Evolutionary conservation across 345 rosid species (phyloP).

Genomic region (Clarkia xantiana): DNA sequence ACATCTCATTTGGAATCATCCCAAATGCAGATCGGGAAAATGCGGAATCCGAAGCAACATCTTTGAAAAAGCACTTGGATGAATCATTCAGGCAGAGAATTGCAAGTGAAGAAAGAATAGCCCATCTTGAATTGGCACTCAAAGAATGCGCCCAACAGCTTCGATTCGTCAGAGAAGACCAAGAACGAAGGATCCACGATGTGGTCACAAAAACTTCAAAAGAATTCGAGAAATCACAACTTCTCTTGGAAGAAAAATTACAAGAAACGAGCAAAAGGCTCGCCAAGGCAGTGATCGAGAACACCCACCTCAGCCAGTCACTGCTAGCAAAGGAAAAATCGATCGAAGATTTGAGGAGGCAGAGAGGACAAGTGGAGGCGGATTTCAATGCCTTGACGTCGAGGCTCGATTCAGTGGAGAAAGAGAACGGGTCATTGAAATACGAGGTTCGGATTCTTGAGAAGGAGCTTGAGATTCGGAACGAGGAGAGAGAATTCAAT

Average conservation of each 20-base stretch:
- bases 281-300: constrained; percentile 40
- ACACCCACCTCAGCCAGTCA: constrained; percentile 40
- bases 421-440: constrained; percentile 53
- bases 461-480: constrained; percentile 88
- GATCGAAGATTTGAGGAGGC: constrained; percentile 47
- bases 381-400: constrained; percentile 38
- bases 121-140: constrained; percentile 53
- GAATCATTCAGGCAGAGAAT: constrained; percentile 41
- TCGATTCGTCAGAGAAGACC: constrained; percentile 61
- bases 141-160: constrained; percentile 83
- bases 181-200: constrained; percentile 68
- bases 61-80: constrained; percentile 43
- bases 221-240: constrained; percentile 36
- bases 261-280: constrained; percentile 37
- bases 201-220: constrained; percentile 50
- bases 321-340: constrained; percentile 42
- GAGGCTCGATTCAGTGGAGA: constrained; percentile 56
- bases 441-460: constrained; percentile 72
- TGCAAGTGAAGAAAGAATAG: constrained; percentile 35
- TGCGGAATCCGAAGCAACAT: constrained; percentile 39
- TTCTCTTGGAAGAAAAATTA: constrained; percentile 32
- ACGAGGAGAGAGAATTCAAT: constrained; percentile 81
- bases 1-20: constrained; percentile 1
- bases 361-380: constrained; percentile 34
- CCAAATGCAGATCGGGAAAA: constrained; percentile 41